These are phyloP conservation scores for Botrytis fabae DNA, from an alignment of 2,329 filamentous ascomycete species.

Conservation along the genomic window DNA sequence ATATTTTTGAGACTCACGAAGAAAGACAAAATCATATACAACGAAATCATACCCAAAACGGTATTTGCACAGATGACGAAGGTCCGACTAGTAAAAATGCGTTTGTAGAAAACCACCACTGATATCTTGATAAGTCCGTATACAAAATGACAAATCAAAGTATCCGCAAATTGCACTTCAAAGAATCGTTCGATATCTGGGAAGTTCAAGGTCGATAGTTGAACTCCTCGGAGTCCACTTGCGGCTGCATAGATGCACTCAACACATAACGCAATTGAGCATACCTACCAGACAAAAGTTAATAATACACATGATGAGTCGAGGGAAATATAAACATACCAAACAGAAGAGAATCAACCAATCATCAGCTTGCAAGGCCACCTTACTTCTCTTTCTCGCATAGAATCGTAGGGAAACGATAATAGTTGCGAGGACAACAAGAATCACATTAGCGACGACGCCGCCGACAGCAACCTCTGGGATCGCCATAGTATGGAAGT, in stretches of 20 bases:
- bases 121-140: slow-evolving; percentile 20
- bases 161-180: slow-evolving; percentile 10
- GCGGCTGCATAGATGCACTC: slow-evolving; percentile 14
- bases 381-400: slow-evolving; percentile 11
- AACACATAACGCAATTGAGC: slow-evolving; percentile 1
- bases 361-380: slow-evolving; percentile 14
- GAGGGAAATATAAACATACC: background rate
- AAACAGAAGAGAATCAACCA: slow-evolving; percentile 16
- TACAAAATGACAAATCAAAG: slow-evolving; percentile 19
- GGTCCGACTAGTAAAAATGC: slow-evolving; percentile 6
- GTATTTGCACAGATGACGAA: slow-evolving; percentile 10
- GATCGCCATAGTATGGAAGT: background rate
- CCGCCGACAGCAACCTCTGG: slow-evolving; percentile 4
- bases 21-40: slow-evolving; percentile 13
- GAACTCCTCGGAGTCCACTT: slow-evolving; percentile 11
- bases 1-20: slow-evolving; percentile 9
- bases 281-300: background rate
- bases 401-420: slow-evolving; percentile 12
- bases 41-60: slow-evolving; percentile 9
- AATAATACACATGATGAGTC: background rate
- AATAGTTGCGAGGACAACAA: background rate
- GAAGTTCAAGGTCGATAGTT: slow-evolving; percentile 3
- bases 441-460: slow-evolving; percentile 18
- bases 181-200: slow-evolving; percentile 13
- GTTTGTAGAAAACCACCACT: slow-evolving; percentile 17